phyloP scores from a whole-genome alignment of 2,329 filamentous ascomycete genomes.

The Hirsutella rhossiliensis region DNA sequence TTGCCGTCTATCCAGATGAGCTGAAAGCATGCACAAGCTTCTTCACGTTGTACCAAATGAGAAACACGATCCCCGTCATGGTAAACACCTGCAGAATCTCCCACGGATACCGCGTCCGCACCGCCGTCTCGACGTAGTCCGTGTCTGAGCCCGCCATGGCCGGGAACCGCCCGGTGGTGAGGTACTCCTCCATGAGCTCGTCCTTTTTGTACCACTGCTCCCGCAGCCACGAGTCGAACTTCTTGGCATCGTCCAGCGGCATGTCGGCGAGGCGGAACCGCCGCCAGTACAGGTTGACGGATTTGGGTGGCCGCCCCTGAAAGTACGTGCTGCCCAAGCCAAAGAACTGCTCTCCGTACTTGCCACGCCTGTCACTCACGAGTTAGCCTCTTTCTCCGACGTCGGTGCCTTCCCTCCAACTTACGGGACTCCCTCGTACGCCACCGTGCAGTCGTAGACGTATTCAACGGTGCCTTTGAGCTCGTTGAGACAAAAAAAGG shows the following conservation, averaged over 20 bases:
- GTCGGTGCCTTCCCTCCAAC: slow-evolving; percentile 29
- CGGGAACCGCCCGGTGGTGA: slow-evolving; percentile 69
- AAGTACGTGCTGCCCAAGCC: slow-evolving; percentile 80
- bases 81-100: slow-evolving; percentile 44
- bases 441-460: slow-evolving; percentile 87
- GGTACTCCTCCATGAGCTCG: slow-evolving; percentile 71
- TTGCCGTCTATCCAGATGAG: too few relatives aligned
- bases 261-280: slow-evolving; percentile 73
- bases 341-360: slow-evolving; percentile 86
- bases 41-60: slow-evolving; percentile 22
- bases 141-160: slow-evolving; percentile 41
- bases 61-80: slow-evolving; percentile 33
- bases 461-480: slow-evolving; percentile 65
- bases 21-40: slow-evolving; percentile 12
- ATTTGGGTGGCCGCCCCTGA: slow-evolving; percentile 79
- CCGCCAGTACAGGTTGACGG: slow-evolving; percentile 94
- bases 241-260: slow-evolving; percentile 58
- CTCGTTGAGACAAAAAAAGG: slow-evolving; percentile 68
- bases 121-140: slow-evolving; percentile 44
- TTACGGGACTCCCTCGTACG: slow-evolving; percentile 87
- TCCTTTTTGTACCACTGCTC: slow-evolving; percentile 92
- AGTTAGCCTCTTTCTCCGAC: neutral
- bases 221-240: slow-evolving; percentile 76
- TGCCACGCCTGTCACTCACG: slow-evolving; percentile 44
- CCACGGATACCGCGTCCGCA: slow-evolving; percentile 39